Base-by-base conservation (phyloP, 2,329 filamentous ascomycete genomes). In the Phialophora verrucosa region DNA sequence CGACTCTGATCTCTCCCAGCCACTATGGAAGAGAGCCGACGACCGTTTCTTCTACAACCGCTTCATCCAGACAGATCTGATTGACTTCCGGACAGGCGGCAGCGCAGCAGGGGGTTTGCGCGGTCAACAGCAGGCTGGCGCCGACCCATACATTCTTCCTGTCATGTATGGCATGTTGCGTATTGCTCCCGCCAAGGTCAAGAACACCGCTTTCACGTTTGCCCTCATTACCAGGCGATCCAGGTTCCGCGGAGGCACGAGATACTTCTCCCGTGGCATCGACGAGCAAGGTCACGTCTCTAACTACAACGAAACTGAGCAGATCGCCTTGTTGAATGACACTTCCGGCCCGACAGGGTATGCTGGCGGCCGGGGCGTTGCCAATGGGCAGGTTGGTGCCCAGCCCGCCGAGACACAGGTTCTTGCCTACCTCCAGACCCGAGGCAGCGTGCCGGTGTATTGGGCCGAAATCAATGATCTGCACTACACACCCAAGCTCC, bases 41-140 rank as follows among this genome's bases (percentile, higher is more conserved):
- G 93, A 98, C 77, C 92, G 95, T 70, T 99, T 99, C 84, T 99
- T 97, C 83, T 99, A 94, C 92, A 99, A 99, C 80, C 90, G 90
- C 70, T 96, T 97, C 78, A 86, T 98, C 57, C 92, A 94, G 77
- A 90, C 91, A 7, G 93, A 97, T 75, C 81, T 99, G 65, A 97
- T 98, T 69, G 88, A 97, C 77, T 96, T 97, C 76, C 89, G 94
- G 68, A 87, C 83, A 35, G 86, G 87, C 2, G 76, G 79, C 29
- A 78, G 79, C 58, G 79, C 80, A 66, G 81, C 82, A 42, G 81
- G 81, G 67, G 81, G 80, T 29, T 73, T 78, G 51, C 77, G 78
- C 38, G 78, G 78, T 69, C 79, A 77, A 23, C 84, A 89, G 29
- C 92, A 97, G 74, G 84, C 90, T 3, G 90, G 85, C 11, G 88